Base-by-base conservation (phyloP, 2,329 filamentous ascomycete species). In the Sporothrix globosa region DNA sequence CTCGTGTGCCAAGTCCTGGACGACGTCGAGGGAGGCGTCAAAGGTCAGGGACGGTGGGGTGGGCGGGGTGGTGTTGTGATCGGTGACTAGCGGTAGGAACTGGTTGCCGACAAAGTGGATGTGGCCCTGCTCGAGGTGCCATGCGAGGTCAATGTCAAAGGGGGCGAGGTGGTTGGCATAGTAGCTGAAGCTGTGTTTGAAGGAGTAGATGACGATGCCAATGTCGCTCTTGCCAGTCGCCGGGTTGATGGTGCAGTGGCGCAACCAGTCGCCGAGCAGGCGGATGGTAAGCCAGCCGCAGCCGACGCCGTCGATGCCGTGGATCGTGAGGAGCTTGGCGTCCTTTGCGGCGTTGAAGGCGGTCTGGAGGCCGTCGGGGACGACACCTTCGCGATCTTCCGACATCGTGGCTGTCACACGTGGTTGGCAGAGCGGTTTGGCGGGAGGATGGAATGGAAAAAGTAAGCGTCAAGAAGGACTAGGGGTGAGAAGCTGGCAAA, bases 241-340 rank as follows among this genome's bases (percentile, higher is more conserved):
- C 3, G 54, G 21, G 13, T 24, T 17, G 27, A 52, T 52, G 19
- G 44, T 13, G 50, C 69, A 70, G 27, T 63, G 44, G 4, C 70
- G 68, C 53, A 73, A 60, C 72, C 72, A 73, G 61, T 73, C 68
- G 54, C 63, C 72, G 2, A 72, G 44, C 60, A 73, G 44, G 46
- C 71, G 72, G 41, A 67, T 3, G 10, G 71, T 58, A 17, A 73
- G 71, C 72, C 72, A 73, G 66, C 66, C 65, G 5, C 65, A 54
- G 19, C 65, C 65, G 46, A 68, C 67, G 27, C 60, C 41, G 54
- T 73, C 56, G 21, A 72, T 58, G 50, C 65, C 69, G 41, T 71
- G 67, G 53, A 72, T 46, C 3, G 63, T 66, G 21, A 66, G 41
- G 7, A 66, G 63, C 63, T 66, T 34, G 30, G 63, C 60, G 30